Evolutionary conservation across 2,329 filamentous ascomycete genomes (phyloP).

Genomic region (Acrodontium crateriforme): DNA sequence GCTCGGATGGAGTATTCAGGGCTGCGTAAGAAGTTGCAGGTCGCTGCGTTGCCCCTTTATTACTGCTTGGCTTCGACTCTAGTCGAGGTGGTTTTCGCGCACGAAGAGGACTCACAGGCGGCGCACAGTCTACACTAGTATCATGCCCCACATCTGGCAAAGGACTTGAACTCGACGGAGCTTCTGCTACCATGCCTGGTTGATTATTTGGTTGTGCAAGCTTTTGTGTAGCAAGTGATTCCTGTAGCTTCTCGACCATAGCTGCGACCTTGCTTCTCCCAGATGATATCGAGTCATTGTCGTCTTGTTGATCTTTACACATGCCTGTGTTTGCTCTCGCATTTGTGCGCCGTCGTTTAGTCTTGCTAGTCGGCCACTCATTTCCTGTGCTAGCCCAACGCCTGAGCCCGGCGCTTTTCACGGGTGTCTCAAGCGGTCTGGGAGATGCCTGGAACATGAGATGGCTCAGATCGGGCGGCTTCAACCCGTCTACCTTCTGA

Average conservation of each 20-base stretch:
- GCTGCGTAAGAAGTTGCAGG: neutral
- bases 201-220: conserved; percentile 8
- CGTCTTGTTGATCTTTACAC: conserved; percentile 23
- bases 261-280: conserved; percentile 20
- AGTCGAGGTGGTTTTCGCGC: conserved; percentile 1
- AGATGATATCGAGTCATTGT: conserved; percentile 7
- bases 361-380: conserved; percentile 30
- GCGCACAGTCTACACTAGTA: conserved; percentile 2
- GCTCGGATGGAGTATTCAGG: neutral
- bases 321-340: conserved; percentile 19
- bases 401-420: conserved; percentile 33
- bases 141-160: conserved; percentile 23
- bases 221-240: conserved; percentile 26
- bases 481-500: conserved; percentile 24
- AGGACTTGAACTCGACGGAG: conserved; percentile 35
- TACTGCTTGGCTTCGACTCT: neutral
- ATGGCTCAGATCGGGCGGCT: conserved; percentile 28
- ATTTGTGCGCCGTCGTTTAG: conserved; percentile 23
- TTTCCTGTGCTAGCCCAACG: conserved; percentile 38
- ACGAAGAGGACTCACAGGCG: conserved; percentile 10
- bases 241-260: conserved; percentile 32
- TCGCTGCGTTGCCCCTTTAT: no score
- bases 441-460: conserved; percentile 34
- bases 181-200: conserved; percentile 9
- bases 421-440: conserved; percentile 28